Evolutionary conservation across 2,329 filamentous ascomycete genomes (phyloP), one percentile per base, ranked within the genome.

Genomic region (Cercospora canescens): DNA sequence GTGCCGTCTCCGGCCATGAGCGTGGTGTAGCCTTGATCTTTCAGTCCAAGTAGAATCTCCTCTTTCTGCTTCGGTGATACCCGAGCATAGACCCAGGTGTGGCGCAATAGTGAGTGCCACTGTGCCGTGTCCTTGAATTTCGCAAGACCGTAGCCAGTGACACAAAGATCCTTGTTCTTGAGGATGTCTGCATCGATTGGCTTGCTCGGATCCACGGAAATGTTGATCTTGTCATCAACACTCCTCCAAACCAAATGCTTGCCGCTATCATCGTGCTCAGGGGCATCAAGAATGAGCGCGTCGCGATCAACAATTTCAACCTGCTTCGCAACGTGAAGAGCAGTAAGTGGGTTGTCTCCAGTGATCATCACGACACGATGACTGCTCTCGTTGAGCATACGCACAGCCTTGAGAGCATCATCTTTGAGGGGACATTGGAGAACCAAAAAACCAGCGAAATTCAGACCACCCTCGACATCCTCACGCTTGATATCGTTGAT

Each of bases 331-430:
- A 99, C 95, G 76, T 99, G 94, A 11, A 97, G 92, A 70, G 95
- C 95, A 45, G 95, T 99, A 60, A 99, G 86, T 12, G 95, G 94
- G 78, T 99, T 99, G 79, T 99, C 95, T 77, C 95, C 95, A 67
- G 95, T 99, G 71, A 99, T 99, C 95, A 99, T 99, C 73, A 99
- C 91, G 55, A 97, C 93, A 73, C 95, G 92, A 79, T 99, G 95
- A 81, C 94, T 98, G 80, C 94, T 98, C 83, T 99, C 95, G 77
- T 97, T 99, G 73, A 99, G 86, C 93, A 98, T 97, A 71, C 91
- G 92, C 45, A 99, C 92, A 41, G 95, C 89, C 78, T 95, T 90
- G 81, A 96, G 91, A 55, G 95, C 95, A 78, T 99, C 95, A 28
- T 97, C 94, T 81, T 99, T 99, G 64, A 99, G 85, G 5, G 95